A percentile compares a stretch with the other conserved stretches of the same genome.
phyloP scores from a whole-genome alignment of 305 asterid species.

The Fraxinus sp. region DNA sequence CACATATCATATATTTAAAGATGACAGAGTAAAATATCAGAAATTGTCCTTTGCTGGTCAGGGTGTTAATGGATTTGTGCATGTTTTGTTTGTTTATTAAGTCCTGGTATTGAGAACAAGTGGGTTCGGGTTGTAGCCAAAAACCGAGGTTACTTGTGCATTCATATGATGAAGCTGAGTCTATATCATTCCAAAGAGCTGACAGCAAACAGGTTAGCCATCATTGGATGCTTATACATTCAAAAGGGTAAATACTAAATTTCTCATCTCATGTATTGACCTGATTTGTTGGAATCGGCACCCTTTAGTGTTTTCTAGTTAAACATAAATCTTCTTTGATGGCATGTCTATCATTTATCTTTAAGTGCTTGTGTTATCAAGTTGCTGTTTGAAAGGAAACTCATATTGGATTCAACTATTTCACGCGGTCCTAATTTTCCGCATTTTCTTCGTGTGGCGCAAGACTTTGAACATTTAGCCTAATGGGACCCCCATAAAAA shows the following conservation, averaged over 20 bases:
- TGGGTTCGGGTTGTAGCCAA: not conserved
- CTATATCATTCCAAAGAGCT: not conserved
- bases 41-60: not conserved
- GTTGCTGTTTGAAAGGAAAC: conserved; percentile 30
- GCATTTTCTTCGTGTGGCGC: not conserved
- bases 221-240: not conserved
- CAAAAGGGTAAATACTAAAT: not conserved
- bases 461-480: not conserved
- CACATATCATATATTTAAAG: not conserved
- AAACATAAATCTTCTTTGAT: not conserved
- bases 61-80: not conserved
- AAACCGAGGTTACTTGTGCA: not conserved
- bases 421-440: conserved; percentile 6
- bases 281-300: conserved; percentile 12
- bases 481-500: conserved; percentile 1
- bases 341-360: conserved; percentile 8
- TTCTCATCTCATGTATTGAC: not conserved
- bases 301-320: not conserved
- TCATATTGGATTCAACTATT: conserved; percentile 22
- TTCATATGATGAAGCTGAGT: not conserved
- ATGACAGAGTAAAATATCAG: not conserved
- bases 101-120: not conserved
- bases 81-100: not conserved
- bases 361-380: conserved; percentile 9
- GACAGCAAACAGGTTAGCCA: not conserved